These are phyloP conservation scores for Picochlorum sp. DNA, from an alignment of 139 green algal genomes.

Conservation along the genomic window DNA sequence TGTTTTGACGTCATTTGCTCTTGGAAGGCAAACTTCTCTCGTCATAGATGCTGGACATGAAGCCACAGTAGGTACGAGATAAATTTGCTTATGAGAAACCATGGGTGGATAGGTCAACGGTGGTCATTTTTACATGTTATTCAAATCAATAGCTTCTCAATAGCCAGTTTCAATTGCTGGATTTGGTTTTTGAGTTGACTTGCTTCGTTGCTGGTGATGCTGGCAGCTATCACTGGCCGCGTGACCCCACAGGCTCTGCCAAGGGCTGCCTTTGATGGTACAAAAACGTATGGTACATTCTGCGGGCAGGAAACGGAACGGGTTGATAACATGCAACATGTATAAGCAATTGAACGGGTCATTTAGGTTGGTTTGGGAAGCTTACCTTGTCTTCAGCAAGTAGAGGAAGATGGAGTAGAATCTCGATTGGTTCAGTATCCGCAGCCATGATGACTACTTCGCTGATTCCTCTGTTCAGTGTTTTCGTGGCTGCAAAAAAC, in stretches of 20 bases:
- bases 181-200: constrained; percentile 96
- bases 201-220: constrained; percentile 95
- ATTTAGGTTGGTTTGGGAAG: constrained; percentile 33
- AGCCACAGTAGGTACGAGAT: constrained; percentile 47
- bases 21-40: constrained; percentile 73
- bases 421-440: constrained; percentile 97
- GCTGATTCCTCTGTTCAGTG: constrained; percentile 87
- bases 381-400: constrained; percentile 99
- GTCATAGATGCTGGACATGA: constrained; percentile 77
- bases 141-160: constrained; percentile 96
- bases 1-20: constrained; percentile 78
- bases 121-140: not conserved
- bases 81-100: not conserved
- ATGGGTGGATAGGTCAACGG: not conserved
- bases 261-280: constrained; percentile 93
- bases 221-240: constrained; percentile 83
- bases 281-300: constrained; percentile 99
- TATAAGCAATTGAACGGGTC: no score
- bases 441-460: constrained; percentile 98
- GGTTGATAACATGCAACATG: no score
- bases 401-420: constrained; percentile 96
- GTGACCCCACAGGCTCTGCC: constrained; percentile 95
- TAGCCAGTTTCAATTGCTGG: constrained; percentile 81
- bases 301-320: no score
- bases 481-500: constrained; percentile 72